phyloP scores from a whole-genome alignment of 129 eudicot genomes.

The Pulicaria dysenterica region DNA sequence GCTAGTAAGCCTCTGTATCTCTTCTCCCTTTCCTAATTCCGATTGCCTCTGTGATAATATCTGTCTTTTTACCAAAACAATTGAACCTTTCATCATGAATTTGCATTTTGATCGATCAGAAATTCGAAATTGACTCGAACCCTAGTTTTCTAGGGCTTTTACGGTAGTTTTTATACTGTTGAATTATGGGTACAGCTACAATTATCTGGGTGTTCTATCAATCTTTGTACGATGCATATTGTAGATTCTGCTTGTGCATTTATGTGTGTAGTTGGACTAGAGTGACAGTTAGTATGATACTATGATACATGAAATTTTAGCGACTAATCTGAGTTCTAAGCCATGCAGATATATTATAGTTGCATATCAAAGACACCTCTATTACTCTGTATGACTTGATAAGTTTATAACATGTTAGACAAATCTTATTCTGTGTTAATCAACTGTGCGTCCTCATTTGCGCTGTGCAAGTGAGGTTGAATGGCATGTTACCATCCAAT shows the following conservation, averaged over 20 bases:
- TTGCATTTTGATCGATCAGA: constrained; percentile 17
- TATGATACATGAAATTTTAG: too few species aligned
- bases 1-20: constrained; percentile 54
- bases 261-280: constrained; percentile 5
- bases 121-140: constrained; percentile 12
- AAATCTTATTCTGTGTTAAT: too few species aligned
- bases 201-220: background rate
- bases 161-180: background rate
- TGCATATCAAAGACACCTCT: too few species aligned
- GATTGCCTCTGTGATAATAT: background rate
- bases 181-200: background rate
- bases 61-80: background rate
- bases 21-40: background rate
- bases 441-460: too few species aligned
- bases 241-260: background rate
- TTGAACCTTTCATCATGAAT: background rate
- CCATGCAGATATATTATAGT: too few species aligned
- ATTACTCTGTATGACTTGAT: too few species aligned
- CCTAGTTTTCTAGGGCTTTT: constrained; percentile 35
- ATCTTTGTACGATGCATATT: background rate
- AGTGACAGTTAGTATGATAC: too few species aligned
- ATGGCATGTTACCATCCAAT: too few species aligned
- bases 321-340: too few species aligned
- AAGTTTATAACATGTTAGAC: too few species aligned
- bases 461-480: too few species aligned